Base-by-base conservation (phyloP, 371 early-diverging fungal species). In the Apophysomyces variabilis region DNA sequence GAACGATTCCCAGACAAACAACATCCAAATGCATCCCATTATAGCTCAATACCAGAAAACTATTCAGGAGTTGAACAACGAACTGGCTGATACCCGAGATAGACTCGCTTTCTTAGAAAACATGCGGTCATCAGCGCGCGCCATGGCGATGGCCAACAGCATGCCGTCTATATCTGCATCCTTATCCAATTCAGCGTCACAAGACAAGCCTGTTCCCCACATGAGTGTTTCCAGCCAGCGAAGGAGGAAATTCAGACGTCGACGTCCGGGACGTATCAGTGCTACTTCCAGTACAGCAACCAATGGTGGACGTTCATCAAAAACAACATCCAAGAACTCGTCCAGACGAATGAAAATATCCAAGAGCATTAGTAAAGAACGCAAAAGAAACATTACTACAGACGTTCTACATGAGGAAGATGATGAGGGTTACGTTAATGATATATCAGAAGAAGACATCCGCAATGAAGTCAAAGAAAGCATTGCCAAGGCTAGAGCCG, bases 401-500 rank as follows among this genome's bases (percentile, higher is more conserved):
- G 43, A 43, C 32, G 26, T 43, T 0, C 35, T 44, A 1, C 45
- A 44, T 16, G 62, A 56, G 4, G 74, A 71, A 5, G 71, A 70
- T 0, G 76, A 76, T n/a, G 75, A 73, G 47, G 75, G 71, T 0
- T 76, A 70, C 58, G 67, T 71, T 13, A 69, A 77, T 60, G 78
- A 76, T 54, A 65, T 66, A 0, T 50, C 41, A 16, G 67, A 76
- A 35, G 77, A 78, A 62, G 70, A 75, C 32, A 57, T 75, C 11
- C 68, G 70, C 38, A 61, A 66, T 35, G 77, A 76, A 58, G 83
- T 84, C 61, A 85, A 78, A 37, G 84, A 84, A 56, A 85, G 83
- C 14, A 69, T 87, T 26, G 89, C 88, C 62, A 87, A 86, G 68
- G 87, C 87, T 38, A 81, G 84, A 50, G 87, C 82, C 32, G 87